These are phyloP conservation scores for Cyathus striatus DNA, from an alignment of 768 basidiomycete species.

Conservation along the genomic window DNA sequence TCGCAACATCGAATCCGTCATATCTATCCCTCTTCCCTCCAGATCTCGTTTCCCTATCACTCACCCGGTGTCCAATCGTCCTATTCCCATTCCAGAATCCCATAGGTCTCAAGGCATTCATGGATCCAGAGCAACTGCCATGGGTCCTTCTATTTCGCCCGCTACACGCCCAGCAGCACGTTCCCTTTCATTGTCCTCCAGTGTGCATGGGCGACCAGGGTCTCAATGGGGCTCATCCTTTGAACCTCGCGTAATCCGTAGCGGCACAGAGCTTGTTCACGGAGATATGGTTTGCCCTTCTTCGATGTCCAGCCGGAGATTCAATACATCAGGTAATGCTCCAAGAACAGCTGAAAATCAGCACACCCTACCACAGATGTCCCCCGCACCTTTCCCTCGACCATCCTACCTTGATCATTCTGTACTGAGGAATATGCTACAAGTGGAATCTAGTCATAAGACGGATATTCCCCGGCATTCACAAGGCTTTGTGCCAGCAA, in stretches of 20 bases:
- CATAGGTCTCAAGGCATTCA: slow-evolving; percentile 29
- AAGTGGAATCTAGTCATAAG: slow-evolving; percentile 63
- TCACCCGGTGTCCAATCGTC: slow-evolving; percentile 18
- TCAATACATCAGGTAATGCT: slow-evolving; percentile 15
- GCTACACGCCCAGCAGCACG: slow-evolving; percentile 42
- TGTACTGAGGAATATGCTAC: slow-evolving; percentile 63
- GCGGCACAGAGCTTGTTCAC: slow-evolving; percentile 32
- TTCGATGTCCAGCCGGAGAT: slow-evolving; percentile 14
- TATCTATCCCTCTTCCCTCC: slow-evolving; percentile 54
- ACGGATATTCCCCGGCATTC: slow-evolving; percentile 25
- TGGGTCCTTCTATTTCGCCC: slow-evolving; percentile 22
- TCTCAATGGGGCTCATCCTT: slow-evolving; percentile 29
- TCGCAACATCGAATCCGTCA: slow-evolving; percentile 60
- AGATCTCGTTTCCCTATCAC: slow-evolving; percentile 34
- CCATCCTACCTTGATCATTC: slow-evolving; percentile 78
- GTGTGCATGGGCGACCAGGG: slow-evolving; percentile 25
- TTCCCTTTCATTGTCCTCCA: slow-evolving; percentile 17
- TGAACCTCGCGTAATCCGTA: slow-evolving; percentile 71
- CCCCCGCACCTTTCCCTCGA: slow-evolving; percentile 44
- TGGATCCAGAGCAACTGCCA: slow-evolving; percentile 13
- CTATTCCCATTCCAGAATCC: slow-evolving; percentile 18
- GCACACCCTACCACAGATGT: slow-evolving; percentile 42
- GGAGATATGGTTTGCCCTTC: slow-evolving; percentile 32
- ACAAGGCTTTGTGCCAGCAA: slow-evolving; percentile 11
- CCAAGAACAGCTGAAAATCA: slow-evolving; percentile 18